phyloP scores from a whole-genome alignment of 2,329 filamentous ascomycete species.

The Harringtonia aguacate region DNA sequence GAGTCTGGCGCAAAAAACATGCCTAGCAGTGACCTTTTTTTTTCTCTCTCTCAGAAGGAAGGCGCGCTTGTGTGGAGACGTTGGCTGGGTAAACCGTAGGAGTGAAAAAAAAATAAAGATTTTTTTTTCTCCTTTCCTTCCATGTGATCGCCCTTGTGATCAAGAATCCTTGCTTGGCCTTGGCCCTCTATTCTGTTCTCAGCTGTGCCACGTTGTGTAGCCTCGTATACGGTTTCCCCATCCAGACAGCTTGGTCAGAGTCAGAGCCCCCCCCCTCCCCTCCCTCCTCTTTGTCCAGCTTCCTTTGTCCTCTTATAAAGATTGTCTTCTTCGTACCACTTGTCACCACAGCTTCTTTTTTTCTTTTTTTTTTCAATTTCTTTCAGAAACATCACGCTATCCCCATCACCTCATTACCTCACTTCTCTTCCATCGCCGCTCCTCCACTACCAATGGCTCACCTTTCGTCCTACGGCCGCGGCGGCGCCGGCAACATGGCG shows the following conservation, averaged over 20 bases:
- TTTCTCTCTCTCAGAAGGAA: too few species aligned
- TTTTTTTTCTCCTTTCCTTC: background rate
- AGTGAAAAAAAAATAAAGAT: background rate
- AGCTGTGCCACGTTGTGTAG: too few species aligned
- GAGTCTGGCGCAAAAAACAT: too few species aligned
- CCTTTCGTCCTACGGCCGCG: slow-evolving; percentile 59
- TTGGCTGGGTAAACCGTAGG: background rate
- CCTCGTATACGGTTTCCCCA: background rate
- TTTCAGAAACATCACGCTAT: background rate
- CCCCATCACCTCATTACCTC: background rate
- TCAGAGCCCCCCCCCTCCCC: background rate
- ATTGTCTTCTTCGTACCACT: too few species aligned
- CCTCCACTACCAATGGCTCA: slow-evolving; percentile 21
- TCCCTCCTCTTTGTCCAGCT: background rate
- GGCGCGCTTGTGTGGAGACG: background rate
- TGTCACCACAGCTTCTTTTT: background rate
- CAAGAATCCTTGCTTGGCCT: background rate
- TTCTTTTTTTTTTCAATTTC: background rate
- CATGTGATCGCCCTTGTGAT: background rate
- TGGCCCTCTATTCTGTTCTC: too few species aligned
- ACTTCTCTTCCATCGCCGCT: background rate
- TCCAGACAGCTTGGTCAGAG: background rate
- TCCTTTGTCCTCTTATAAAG: too few species aligned
- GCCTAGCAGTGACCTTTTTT: too few species aligned
- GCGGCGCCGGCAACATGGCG: slow-evolving; percentile 68